Base-by-base conservation (phyloP, 257 asterid species). In the Jacaranda mimosifolia region DNA sequence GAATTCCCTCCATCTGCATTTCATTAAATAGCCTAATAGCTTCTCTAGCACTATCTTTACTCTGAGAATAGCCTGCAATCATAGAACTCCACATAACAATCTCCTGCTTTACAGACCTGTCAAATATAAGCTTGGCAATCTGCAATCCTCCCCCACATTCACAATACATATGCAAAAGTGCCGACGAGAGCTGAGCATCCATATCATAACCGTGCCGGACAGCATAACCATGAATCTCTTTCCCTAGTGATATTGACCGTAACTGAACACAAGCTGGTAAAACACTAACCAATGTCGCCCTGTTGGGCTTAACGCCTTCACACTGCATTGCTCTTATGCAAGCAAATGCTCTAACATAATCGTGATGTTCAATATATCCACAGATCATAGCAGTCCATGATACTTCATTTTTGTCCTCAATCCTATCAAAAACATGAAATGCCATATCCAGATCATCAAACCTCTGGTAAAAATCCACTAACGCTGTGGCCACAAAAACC, bases 301-400 rank as follows among this genome's bases (percentile, higher is more conserved):
- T 81, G 45, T 91, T 89, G 2, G 95, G 95, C 63, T 81, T 79
- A 38, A 87, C 39, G n/a, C 43, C 65, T 67, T 84, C 87, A 36
- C 52, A 60, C 76, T 79, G 97, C 97, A 92, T 92, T 8, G 32
- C 72, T 18, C 82, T 80, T 38, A 91, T 60, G 79, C 79, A 86
- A 70, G 70, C 72, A 38, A 91, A 77, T 3, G 91, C 97, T 14
- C 42, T 58, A 11, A 1, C 60, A 55, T 84, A 79, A 67, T 89
- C 86, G 26, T 32, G 71, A 69, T 63, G 53, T 56, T 79, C 87
- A 15, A 86, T 69, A 76, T 83, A 89, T 70, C 97, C 97, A 0
- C 85, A 68, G 36, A 92, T 74, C 97, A 91, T 89, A 36, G 95
- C 86, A 0, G 97, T 92, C 97, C 97, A 92, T 3, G 94, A 88